Evolutionary conservation across 306 rosid species (phyloP), one percentile per base, ranked within the genome.

Genomic region (Pyrus pyrifolia): DNA sequence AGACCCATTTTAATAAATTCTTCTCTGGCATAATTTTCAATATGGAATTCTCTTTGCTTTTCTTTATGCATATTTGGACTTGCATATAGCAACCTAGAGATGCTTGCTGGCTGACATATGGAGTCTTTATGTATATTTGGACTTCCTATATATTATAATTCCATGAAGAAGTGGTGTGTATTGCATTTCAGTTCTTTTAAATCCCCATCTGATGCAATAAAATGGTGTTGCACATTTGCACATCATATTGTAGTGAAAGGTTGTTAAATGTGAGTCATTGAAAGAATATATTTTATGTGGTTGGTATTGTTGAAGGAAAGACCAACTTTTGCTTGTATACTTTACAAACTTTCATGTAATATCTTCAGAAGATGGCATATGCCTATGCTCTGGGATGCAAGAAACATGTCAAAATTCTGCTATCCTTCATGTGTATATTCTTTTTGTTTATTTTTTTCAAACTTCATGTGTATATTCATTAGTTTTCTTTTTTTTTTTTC

Each of bases 401-500:
- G 11, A 22, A 57, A 14, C 67, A 57, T 57, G 11, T 59, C 68
- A 76, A 68, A 66, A 14, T 40, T 76, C 58, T 10, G 55, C n/a
- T 30, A 23, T 78, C 68, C 40, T 52, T 76, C 27, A 27, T 62
- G 45, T 15, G 11, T 25, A 15, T 27, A 42, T 13, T 61, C 3
- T 0, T 52, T 38, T 19, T 0, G 8, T 59, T 38, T 44, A 25
- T 22, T 84, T 78, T 57, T 71, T 66, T 69, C 75, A 38, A 38
- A 38, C 29, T 17, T 76, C 21, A 18, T 62, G 45, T 15, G 11
- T 60, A 15, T 27, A 42, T 13, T 44, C 13, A 1, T 53, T 52
- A 25, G 2, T 55, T 59, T 38, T 71, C 31, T 84, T 78, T 57
- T 71, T 66, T n/a, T 69, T 57, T 71, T 66, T 25, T 69, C 75